These are phyloP conservation scores for Neofusicoccum cordaticola DNA, from an alignment of 2,329 filamentous ascomycete species.

Conservation along the genomic window DNA sequence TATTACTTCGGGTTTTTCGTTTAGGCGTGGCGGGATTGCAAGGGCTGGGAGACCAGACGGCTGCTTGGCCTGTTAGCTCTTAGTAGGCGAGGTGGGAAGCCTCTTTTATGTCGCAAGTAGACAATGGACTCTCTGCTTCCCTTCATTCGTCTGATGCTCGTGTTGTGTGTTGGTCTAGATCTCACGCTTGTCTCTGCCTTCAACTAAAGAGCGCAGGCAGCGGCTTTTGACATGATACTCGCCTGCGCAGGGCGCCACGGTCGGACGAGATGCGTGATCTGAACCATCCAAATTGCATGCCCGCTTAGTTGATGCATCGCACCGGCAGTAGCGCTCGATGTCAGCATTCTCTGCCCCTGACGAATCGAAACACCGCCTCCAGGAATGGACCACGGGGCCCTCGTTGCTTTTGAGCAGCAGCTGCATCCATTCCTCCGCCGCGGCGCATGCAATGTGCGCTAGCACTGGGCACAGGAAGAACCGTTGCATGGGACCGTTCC, in stretches of 20 bases:
- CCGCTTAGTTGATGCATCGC: neutral
- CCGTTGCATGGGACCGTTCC: conserved; percentile 9
- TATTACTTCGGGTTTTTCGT: conserved; percentile 10
- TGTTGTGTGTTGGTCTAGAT: neutral
- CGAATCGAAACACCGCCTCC: neutral
- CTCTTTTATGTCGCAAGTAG: conserved; percentile 1
- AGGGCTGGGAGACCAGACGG: conserved; percentile 6
- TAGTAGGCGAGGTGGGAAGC: conserved; percentile 5
- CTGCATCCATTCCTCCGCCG: neutral
- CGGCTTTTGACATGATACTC: neutral
- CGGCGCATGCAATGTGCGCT: neutral
- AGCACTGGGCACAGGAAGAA: conserved; percentile 1
- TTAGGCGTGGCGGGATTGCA: conserved; percentile 4
- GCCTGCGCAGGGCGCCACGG: neutral
- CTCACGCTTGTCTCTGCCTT: neutral
- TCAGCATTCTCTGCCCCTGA: conserved; percentile 7
- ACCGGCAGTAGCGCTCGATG: neutral
- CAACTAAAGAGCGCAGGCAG: neutral
- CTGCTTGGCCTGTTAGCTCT: conserved; percentile 5
- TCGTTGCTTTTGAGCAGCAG: neutral
- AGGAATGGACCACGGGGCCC: neutral
- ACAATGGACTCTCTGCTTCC: conserved; percentile 8
- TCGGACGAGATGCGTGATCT: conserved; percentile 1
- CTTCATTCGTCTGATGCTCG: neutral
- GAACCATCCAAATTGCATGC: neutral